These are phyloP conservation scores for Tylopilus sp. DNA, from an alignment of 1,284 basidiomycete genomes.

Conservation along the genomic window DNA sequence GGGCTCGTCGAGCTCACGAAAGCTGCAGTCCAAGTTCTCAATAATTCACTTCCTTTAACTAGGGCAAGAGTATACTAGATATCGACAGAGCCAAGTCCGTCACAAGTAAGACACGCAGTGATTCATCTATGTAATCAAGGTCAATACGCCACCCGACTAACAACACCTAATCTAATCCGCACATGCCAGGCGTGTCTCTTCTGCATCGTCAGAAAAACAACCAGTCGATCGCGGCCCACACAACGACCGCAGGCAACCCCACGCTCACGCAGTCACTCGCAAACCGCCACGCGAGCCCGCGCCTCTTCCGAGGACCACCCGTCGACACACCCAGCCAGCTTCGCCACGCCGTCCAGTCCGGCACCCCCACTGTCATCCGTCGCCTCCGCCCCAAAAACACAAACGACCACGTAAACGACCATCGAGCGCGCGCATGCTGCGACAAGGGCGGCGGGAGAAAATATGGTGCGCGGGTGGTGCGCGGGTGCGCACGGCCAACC, in stretches of 20 bases:
- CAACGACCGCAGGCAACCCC: conserved; percentile 28
- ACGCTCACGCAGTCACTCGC: conserved; percentile 24
- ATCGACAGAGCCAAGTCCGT: background rate
- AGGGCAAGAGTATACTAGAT: background rate
- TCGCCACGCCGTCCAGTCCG: conserved; percentile 23
- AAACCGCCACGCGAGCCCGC: conserved; percentile 26
- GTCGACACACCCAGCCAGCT: conserved; percentile 3
- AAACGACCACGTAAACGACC: conserved; percentile 37
- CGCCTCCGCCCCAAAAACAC: conserved; percentile 41
- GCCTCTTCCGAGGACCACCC: background rate
- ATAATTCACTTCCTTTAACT: no score
- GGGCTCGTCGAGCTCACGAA: no score
- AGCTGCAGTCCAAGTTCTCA: no score
- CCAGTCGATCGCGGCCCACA: conserved; percentile 28
- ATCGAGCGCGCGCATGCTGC: conserved; percentile 15
- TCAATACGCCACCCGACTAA: conserved; percentile 8
- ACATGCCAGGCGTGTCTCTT: no score
- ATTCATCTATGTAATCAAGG: background rate
- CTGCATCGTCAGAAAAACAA: conserved; percentile 22
- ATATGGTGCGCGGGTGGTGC: conserved; percentile 11
- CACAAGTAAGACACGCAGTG: background rate
- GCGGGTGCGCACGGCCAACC: background rate
- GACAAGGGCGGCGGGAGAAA: conserved; percentile 27
- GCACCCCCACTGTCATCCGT: conserved; percentile 38
- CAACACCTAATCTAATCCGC: background rate